A percentile compares a stretch with the other conserved stretches of the same genome.
These are phyloP conservation scores for Wallacemonas sp. DNA, from an alignment of 208 protist genomes.

Conservation along the genomic window DNA sequence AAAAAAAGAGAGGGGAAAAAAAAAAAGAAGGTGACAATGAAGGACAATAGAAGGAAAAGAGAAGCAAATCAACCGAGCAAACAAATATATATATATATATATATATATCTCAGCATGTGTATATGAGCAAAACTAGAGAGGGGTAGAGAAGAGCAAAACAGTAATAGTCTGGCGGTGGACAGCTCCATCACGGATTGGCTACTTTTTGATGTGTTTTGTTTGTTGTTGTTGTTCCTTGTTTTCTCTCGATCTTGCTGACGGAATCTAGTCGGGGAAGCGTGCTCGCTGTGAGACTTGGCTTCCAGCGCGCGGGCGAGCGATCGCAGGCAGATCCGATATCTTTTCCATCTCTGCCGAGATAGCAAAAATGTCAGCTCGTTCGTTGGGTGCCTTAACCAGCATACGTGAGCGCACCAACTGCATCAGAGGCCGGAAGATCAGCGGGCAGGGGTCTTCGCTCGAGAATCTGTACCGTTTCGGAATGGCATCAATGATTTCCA, in stretches of 20 bases:
- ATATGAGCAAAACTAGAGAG: too few species aligned
- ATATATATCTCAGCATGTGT: slow-evolving; percentile 15
- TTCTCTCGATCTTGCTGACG: too few species aligned
- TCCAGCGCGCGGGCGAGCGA: slow-evolving; percentile 32
- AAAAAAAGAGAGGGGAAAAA: too few species aligned
- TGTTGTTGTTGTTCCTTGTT: too few species aligned
- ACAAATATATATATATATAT: slow-evolving; percentile 26
- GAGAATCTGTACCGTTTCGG: slow-evolving; percentile 47
- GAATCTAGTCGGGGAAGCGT: slow-evolving; percentile 38
- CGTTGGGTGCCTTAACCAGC: slow-evolving; percentile 57
- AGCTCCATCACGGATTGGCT: slow-evolving; percentile 7
- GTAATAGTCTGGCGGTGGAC: too few species aligned
- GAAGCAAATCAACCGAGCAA: slow-evolving; percentile 16
- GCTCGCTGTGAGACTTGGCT: slow-evolving; percentile 50
- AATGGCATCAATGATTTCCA: slow-evolving; percentile 67
- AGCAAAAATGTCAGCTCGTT: slow-evolving; percentile 65
- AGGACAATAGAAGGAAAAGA: slow-evolving; percentile 22
- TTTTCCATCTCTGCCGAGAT: slow-evolving; percentile 45
- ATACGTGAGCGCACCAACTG: slow-evolving; percentile 49
- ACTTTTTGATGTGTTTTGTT: too few species aligned
- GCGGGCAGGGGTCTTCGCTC: slow-evolving; percentile 22
- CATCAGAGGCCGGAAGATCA: slow-evolving; percentile 53
- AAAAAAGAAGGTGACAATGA: background rate
- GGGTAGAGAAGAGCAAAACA: slow-evolving; percentile 18
- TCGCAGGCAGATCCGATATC: slow-evolving; percentile 34